Evolutionary conservation across 2,329 filamentous ascomycete species (phyloP).

Genomic region (Emericellopsis atlantica): DNA sequence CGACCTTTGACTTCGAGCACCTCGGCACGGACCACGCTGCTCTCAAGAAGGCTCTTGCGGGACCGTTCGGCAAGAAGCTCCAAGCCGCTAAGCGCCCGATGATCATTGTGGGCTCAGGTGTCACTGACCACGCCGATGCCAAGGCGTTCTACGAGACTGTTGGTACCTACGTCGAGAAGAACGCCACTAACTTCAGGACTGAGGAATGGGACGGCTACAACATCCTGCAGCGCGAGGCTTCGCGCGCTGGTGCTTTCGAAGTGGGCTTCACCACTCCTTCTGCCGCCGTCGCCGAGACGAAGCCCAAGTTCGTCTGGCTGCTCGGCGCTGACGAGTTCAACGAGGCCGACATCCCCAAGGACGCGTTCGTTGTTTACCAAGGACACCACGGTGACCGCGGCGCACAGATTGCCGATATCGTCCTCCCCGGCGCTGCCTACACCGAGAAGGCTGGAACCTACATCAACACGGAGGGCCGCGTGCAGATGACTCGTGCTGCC

Average conservation of each 20-base stretch:
- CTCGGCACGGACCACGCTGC: constrained; percentile 68
- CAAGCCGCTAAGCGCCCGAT: constrained; percentile 80
- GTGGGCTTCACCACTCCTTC: constrained; percentile 89
- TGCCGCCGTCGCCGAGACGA: constrained; percentile 65
- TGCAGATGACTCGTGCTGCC: constrained; percentile 85
- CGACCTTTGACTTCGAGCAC: constrained; percentile 91
- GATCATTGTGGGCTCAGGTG: constrained; percentile 89
- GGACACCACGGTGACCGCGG: constrained; percentile 94
- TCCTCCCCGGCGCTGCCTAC: constrained; percentile 90
- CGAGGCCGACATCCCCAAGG: constrained; percentile 79
- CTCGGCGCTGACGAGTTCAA: constrained; percentile 88
- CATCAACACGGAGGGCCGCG: constrained; percentile 94
- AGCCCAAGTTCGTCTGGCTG: constrained; percentile 92
- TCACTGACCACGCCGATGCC: constrained; percentile 81
- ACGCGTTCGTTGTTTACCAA: constrained; percentile 95
- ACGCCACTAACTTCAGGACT: constrained; percentile 76
- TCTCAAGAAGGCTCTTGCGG: constrained; percentile 74
- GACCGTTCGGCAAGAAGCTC: constrained; percentile 87
- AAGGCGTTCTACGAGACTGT: constrained; percentile 90
- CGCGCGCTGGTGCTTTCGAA: constrained; percentile 86
- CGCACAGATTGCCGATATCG: constrained; percentile 82
- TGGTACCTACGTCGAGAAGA: constrained; percentile 85
- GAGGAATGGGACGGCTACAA: constrained; percentile 97
- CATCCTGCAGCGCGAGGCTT: constrained; percentile 85
- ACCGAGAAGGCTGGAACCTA: constrained; percentile 95